These are phyloP conservation scores for Pythium sp. DNA, from an alignment of 352 stramenopile genomes.

Conservation along the genomic window DNA sequence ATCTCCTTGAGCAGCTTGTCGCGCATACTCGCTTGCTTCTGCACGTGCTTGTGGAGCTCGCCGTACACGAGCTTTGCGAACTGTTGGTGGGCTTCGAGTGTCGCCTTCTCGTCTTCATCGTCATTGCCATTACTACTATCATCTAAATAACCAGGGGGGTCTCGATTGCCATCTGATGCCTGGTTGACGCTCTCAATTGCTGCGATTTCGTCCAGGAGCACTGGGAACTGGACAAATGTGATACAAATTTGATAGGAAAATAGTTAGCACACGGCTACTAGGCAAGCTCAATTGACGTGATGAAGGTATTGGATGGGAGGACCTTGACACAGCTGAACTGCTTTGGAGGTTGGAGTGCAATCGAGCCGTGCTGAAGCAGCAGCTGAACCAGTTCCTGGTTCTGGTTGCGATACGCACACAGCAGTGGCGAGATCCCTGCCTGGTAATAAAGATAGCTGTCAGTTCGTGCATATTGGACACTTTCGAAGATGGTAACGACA, in stretches of 20 bases:
- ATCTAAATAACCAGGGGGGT: background rate
- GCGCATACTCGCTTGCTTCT: slow-evolving; percentile 29
- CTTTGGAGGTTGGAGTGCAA: slow-evolving; percentile 27
- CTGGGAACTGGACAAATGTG: slow-evolving; percentile 16
- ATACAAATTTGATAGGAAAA: background rate
- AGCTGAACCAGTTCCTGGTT: slow-evolving; percentile 40
- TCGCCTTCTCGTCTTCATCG: background rate
- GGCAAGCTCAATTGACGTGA: background rate
- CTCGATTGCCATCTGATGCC: background rate
- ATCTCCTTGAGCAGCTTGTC: slow-evolving; percentile 27
- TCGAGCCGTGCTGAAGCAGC: slow-evolving; percentile 45
- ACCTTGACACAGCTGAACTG: slow-evolving; percentile 44
- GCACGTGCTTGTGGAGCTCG: slow-evolving; percentile 22
- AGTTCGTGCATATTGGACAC: background rate
- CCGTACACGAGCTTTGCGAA: slow-evolving; percentile 19
- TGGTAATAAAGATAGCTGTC: slow-evolving; percentile 2
- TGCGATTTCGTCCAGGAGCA: slow-evolving; percentile 16
- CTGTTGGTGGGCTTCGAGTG: slow-evolving; percentile 7
- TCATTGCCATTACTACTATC: background rate
- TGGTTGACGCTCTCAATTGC: slow-evolving; percentile 5
- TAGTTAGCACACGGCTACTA: background rate
- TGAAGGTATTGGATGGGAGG: too few relatives aligned
- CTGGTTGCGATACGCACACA: slow-evolving; percentile 56
- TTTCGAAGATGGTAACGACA: background rate
- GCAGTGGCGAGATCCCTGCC: slow-evolving; percentile 40